phyloP scores from a whole-genome alignment of 1,139 yeast genomes.

The Saccharomyces hybrid region DNA sequence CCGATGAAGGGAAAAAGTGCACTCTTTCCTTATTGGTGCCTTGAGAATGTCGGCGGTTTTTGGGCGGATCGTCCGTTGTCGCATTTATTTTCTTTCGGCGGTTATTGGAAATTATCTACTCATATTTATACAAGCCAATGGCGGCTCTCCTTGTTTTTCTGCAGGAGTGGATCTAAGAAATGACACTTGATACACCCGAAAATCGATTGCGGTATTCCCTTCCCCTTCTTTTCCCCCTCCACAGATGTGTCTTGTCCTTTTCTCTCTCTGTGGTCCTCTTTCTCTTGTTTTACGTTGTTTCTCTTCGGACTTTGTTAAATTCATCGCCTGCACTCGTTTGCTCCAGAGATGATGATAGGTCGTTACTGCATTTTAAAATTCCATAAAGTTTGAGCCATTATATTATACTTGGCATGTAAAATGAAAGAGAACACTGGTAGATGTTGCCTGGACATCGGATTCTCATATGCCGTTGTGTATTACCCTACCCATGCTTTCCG shows the following conservation, averaged over 20 bases:
- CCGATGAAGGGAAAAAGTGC: not conserved
- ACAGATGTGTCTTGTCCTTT: not conserved
- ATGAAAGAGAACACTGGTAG: too few species aligned
- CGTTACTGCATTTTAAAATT: too few species aligned
- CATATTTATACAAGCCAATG: not conserved
- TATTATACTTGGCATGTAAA: too few species aligned
- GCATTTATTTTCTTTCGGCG: not conserved
- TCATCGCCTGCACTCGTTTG: too few species aligned
- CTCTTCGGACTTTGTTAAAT: not conserved
- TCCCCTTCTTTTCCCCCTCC: not conserved
- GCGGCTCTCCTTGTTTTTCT: not conserved
- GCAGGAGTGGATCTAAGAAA: not conserved
- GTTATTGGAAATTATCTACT: not conserved
- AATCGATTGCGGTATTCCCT: not conserved
- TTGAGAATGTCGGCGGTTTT: not conserved
- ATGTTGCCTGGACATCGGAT: too few species aligned
- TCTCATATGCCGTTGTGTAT: too few species aligned
- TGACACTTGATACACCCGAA: not conserved
- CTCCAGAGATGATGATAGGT: too few species aligned
- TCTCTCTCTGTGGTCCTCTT: not conserved
- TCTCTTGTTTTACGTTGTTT: not conserved
- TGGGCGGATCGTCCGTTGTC: not conserved
- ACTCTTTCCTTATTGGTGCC: not conserved
- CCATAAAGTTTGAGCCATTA: not conserved
- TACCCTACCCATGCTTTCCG: not conserved